These are phyloP conservation scores for Trifolium fragiferum DNA, from an alignment of 306 rosid species.

Conservation along the genomic window DNA sequence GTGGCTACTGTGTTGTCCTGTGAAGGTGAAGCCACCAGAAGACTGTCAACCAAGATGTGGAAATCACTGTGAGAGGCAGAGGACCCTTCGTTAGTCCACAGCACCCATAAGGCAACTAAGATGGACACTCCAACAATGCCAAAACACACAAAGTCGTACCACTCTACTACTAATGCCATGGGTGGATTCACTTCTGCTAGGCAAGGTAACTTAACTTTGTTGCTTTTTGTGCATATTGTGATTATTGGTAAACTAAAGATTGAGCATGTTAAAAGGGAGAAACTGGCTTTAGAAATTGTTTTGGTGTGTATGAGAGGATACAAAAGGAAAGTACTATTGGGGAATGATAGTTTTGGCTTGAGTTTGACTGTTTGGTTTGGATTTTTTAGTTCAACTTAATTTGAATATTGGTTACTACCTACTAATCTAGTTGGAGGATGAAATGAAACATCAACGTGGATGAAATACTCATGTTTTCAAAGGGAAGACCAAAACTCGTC, in stretches of 20 bases:
- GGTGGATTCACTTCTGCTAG: not conserved
- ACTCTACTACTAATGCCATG: conserved; percentile 61
- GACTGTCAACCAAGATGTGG: conserved; percentile 51
- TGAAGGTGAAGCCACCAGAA: conserved; percentile 43
- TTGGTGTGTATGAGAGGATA: not conserved
- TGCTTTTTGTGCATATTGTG: not conserved
- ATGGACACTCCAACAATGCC: conserved; percentile 57
- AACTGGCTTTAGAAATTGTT: conserved; percentile 9
- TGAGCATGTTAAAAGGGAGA: not conserved
- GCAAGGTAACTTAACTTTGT: not conserved
- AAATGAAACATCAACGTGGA: no score
- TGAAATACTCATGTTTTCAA: no score
- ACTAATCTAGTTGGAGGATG: not conserved
- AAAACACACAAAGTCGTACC: conserved; percentile 79
- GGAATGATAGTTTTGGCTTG: conserved; percentile 53
- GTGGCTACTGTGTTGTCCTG: conserved; percentile 42
- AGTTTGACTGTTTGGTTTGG: conserved; percentile 58
- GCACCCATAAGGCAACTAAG: conserved; percentile 54
- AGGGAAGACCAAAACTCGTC: no score
- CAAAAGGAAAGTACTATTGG: conserved; percentile 9
- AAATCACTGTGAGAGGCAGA: conserved; percentile 41
- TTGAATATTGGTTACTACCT: conserved; percentile 5
- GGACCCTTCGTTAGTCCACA: conserved; percentile 55
- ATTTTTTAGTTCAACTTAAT: not conserved
- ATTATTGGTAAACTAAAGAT: not conserved